Evolutionary conservation across 208 protist species (phyloP).

Genomic region (Trypanosoma theileri): DNA sequence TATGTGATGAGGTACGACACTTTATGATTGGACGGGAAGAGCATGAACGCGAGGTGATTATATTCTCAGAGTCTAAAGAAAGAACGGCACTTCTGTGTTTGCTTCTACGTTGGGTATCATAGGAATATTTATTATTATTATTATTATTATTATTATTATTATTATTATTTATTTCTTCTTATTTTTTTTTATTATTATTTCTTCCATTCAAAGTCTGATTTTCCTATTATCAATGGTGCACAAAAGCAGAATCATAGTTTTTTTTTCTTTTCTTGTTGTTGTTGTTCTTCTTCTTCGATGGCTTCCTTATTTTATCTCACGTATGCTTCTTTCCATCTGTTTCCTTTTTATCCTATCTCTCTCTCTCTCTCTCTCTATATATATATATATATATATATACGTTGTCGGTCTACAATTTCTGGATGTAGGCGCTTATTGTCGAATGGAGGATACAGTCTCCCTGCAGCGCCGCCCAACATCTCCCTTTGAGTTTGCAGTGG

Average conservation of each 20-base stretch:
- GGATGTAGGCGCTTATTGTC: background rate
- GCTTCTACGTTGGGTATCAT: slow-evolving; percentile 5
- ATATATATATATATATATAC: too few relatives aligned
- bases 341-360: too few relatives aligned
- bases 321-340: too few relatives aligned
- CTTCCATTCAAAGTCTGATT: too few relatives aligned
- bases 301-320: too few relatives aligned
- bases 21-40: slow-evolving; percentile 11
- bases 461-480: background rate
- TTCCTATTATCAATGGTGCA: too few relatives aligned
- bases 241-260: too few relatives aligned
- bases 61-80: slow-evolving; percentile 7
- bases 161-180: too few relatives aligned
- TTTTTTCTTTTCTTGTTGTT: too few relatives aligned
- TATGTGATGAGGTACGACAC: background rate
- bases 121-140: slow-evolving; percentile 1
- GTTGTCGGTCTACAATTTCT: background rate
- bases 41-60: slow-evolving; percentile 8
- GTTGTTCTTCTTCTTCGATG: too few relatives aligned
- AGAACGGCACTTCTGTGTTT: background rate
- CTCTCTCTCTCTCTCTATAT: too few relatives aligned
- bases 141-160: background rate
- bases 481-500: slow-evolving; percentile 25
- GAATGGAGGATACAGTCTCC: background rate
- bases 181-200: too few relatives aligned